Evolutionary conservation across 495 filamentous ascomycete species (phyloP), one percentile per base, ranked within the genome.

Genomic region (Lindgomyces ingoldianus): DNA sequence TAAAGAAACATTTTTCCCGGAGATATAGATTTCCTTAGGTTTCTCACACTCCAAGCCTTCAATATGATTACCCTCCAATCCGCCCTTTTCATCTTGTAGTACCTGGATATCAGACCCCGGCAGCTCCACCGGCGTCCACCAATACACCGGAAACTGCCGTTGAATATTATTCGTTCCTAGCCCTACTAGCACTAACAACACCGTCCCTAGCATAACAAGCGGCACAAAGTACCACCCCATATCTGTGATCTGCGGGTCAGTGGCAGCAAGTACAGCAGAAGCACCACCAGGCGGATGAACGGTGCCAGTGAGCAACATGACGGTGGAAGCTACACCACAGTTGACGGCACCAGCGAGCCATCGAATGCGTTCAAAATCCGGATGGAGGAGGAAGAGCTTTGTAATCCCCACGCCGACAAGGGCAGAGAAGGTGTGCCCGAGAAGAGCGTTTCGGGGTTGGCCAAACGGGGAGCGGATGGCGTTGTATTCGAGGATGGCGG

Each of bases 231-330:
- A 84, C 91, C 91, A 96, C 4, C 89, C 91, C 54, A 96, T 74
- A 0, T 69, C 72, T 16, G 80, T 76, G 0, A 87, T 75, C 0
- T 75, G 73, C 0, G 81, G 69, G 48, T 88, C 83, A 0, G 87
- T 81, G 1, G 88, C 89, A 0, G 90, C 90, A 19, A 96, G 76
- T 1, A 97, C 75, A 0, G 93, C 91, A 0, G 91, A 95, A 2
- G 93, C 93, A 8, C 93, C 93, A 0, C 91, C 93, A 0, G 93
- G 93, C 4, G 93, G 93, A 70, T 97, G 89, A 1, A 92, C 80
- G 0, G 91, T 94, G 6, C 86, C 85, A 0, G 90, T 94, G 10
- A 91, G 63, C 0, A 82, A 79, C 93, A 96, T 97, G 52, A 85
- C 49, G 0, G 84, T 80, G 1, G 86, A 90, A 0, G 91, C 82